phyloP scores from a whole-genome alignment of 2,329 filamentous ascomycete species.

The Penicillium rolfsii region DNA sequence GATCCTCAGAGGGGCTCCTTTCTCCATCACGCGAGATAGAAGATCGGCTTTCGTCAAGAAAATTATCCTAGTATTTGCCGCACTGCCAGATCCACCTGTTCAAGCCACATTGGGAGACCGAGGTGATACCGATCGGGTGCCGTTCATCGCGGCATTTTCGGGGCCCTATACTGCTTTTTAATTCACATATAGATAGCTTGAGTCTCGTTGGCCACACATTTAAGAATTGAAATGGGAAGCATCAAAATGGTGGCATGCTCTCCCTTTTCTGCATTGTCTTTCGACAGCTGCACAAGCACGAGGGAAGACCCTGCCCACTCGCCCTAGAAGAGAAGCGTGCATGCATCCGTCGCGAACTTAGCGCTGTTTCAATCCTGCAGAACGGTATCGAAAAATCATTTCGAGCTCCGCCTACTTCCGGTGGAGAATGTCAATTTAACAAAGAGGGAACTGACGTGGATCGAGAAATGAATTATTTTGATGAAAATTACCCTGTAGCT shows the following conservation, averaged over 20 bases:
- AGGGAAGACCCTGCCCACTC: not conserved
- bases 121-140: not conserved
- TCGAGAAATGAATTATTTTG: not conserved
- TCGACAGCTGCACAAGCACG: not conserved
- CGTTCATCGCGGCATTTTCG: not conserved
- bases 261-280: not conserved
- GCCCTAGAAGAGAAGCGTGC: not conserved
- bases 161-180: not conserved
- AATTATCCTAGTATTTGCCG: not conserved
- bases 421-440: not conserved
- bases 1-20: not conserved
- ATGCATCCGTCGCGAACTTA: not conserved
- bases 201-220: not conserved
- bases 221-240: not conserved
- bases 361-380: conserved; percentile 9
- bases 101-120: not conserved
- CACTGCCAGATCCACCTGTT: not conserved
- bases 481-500: not conserved
- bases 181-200: not conserved
- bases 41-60: not conserved
- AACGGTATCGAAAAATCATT: conserved; percentile 1
- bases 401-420: not conserved
- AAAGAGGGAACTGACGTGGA: not conserved
- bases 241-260: not conserved
- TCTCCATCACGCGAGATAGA: not conserved